Evolutionary conservation across 2,329 filamentous ascomycete genomes (phyloP), one percentile per base, ranked within the genome.

Genomic region (Tricladium varicosporioides): DNA sequence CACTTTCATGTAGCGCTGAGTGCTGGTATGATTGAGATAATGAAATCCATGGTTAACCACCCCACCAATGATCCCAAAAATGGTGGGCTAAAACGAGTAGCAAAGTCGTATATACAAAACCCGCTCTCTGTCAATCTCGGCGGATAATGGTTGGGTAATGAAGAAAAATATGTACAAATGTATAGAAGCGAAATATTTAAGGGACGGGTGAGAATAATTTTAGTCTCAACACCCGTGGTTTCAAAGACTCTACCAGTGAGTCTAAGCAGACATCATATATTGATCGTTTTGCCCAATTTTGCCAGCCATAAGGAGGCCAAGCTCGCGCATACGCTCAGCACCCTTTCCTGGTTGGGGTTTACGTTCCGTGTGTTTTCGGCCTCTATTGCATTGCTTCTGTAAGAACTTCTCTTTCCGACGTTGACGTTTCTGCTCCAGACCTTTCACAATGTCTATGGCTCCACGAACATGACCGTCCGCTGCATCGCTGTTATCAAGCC

Each of bases 401-500:
- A 90, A 88, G 68, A 92, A 89, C 74, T 97, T 96, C 74, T 97
- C 92, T 75, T 89, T 92, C 65, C 94, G 89, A 63, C 94, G 87
- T 76, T 94, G 90, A 22, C 92, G 88, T 77, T 96, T 97, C 74
- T 90, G 88, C 76, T 99, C 94, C 1, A 99, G 82, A 8, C 94
- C 94, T 73, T 96, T 96, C 74, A 97, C 90, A 60, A 97, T 99
- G 73, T 97, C 94, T 64, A 99, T 95, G 36, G 94, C 92, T n/a
- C 92, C 91, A 61, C 94, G 89, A 9, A 91, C 83, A 62, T 94
- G 91, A 44, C 84, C 76, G 51, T 87, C 81, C 51, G 68, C 61
- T 65, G 70, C 61, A 61, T 73, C 61, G 60, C 56, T 59, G 65
- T 66, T 69, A 69, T 56, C 68, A 60, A 58, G 69, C 62, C 36